Conservation (phyloP, 306 rosid species). For the Medicago truncatula region MtrunA17r5.0-ANR NC_053042.1:30650501-30651000, state of each 20-base stretch:
- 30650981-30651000: conserved; percentile 35
- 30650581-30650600: conserved; percentile 15
- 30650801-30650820: conserved; percentile 34
- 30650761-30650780: conserved; percentile 27
- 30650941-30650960: conserved; percentile 39
- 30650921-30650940: conserved; percentile 95
- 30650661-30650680: not conserved
- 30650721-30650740: not conserved
- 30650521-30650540: conserved; percentile 6
- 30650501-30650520: conserved; percentile 14
- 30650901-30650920: conserved; percentile 99
- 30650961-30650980: conserved; percentile 17
- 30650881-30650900: conserved; percentile 84
- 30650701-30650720: conserved; percentile 7
- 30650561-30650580: conserved; percentile 23
- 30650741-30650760: conserved; percentile 28
- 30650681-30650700: conserved; percentile 12
- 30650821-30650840: conserved; percentile 33
- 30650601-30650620: not conserved
- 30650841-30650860: conserved; percentile 18
- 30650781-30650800: conserved; percentile 4
- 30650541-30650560: not conserved
- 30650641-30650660: not conserved
- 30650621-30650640: not conserved
- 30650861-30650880: not conserved